phyloP scores from a whole-genome alignment of 345 rosid genomes.

The Salix brachista region DNA sequence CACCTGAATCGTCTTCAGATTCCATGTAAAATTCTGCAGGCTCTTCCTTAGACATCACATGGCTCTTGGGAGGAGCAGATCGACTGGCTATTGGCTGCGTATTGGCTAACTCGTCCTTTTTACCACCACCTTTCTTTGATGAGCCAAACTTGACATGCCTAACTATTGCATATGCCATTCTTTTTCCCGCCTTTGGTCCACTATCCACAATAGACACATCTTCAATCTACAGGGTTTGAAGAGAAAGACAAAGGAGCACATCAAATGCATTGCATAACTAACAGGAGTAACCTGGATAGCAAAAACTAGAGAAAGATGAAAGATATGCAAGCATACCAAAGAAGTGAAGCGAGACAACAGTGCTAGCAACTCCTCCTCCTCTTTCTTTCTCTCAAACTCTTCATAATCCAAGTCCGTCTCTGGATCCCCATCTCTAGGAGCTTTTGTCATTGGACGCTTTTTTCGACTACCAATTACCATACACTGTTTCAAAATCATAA shows the following conservation, averaged over 20 bases:
- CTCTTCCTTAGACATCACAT: slow-evolving; percentile 11
- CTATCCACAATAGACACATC: slow-evolving; percentile 61
- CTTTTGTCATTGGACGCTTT: not conserved
- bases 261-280: not conserved
- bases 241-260: not conserved
- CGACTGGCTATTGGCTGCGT: not conserved
- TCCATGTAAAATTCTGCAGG: slow-evolving; percentile 12
- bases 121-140: slow-evolving; percentile 57
- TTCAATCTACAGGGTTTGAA: slow-evolving; percentile 44
- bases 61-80: slow-evolving; percentile 9
- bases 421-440: not conserved
- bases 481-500: slow-evolving; percentile 48
- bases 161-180: slow-evolving; percentile 57
- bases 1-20: slow-evolving; percentile 13
- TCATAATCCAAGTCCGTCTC: slow-evolving; percentile 20
- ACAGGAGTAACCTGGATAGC: not conserved
- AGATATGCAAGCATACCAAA: slow-evolving; percentile 38
- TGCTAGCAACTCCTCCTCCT: slow-evolving; percentile 55
- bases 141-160: slow-evolving; percentile 73
- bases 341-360: slow-evolving; percentile 52
- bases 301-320: not conserved
- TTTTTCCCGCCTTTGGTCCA: slow-evolving; percentile 57
- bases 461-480: slow-evolving; percentile 30
- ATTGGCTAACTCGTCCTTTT: slow-evolving; percentile 30
- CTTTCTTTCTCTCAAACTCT: slow-evolving; percentile 41